Evolutionary conservation across 805 yeast genomes (phyloP).

Genomic region (Kazachstania psychrophila): DNA sequence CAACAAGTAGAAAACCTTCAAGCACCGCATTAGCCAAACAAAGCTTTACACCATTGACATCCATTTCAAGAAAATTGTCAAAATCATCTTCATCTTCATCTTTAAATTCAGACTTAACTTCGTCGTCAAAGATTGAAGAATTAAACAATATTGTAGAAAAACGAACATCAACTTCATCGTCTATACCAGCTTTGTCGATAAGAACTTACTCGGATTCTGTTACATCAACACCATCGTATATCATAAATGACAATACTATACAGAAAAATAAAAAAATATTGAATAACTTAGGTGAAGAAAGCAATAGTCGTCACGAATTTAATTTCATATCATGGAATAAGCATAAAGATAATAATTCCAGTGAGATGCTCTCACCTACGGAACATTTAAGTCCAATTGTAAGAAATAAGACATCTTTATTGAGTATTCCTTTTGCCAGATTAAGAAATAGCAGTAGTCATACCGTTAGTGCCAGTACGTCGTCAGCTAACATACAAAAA

Average conservation of each 20-base stretch:
- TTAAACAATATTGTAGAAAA: conserved; percentile 1
- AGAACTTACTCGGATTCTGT: not conserved
- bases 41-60: conserved; percentile 11
- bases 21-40: conserved; percentile 13
- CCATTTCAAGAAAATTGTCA: conserved; percentile 3
- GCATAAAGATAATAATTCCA: not conserved
- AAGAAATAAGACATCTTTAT: conserved; percentile 17
- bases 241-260: conserved; percentile 6
- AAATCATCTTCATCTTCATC: not conserved
- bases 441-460: conserved; percentile 12
- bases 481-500: not conserved
- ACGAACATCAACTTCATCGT: not conserved
- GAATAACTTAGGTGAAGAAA: conserved; percentile 8
- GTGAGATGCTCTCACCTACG: not conserved
- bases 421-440: conserved; percentile 25
- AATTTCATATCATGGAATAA: not conserved
- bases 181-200: not conserved
- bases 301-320: not conserved
- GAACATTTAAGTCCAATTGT: conserved; percentile 1
- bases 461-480: conserved; percentile 1
- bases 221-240: conserved; percentile 3
- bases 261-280: conserved; percentile 9
- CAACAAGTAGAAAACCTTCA: conserved; percentile 20
- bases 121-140: conserved; percentile 2
- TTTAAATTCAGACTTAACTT: not conserved